Conservation (phyloP, 208 protist genomes). For the Leishmania guyanensis region DNA sequence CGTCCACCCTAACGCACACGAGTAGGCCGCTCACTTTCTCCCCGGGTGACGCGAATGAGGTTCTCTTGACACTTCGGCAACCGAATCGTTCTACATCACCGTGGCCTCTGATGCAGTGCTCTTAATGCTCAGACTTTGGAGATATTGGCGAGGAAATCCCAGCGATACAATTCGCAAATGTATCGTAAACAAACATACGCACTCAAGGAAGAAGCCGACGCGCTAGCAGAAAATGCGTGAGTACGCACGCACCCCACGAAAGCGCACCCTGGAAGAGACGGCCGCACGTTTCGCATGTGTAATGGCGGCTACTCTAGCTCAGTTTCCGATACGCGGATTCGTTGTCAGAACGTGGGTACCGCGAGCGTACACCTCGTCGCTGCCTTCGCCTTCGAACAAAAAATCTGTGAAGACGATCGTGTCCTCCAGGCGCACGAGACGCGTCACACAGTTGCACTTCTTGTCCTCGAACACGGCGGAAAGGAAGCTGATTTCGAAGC, state of each 20-base stretch:
- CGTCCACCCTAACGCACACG: background rate
- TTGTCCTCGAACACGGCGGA: constrained; percentile 66
- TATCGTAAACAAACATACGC: background rate
- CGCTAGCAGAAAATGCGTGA: background rate
- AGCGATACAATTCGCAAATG: background rate
- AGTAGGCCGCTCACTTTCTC: background rate
- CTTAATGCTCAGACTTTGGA: background rate
- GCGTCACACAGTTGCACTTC: constrained; percentile 74
- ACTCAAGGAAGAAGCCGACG: background rate
- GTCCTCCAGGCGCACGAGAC: constrained; percentile 43
- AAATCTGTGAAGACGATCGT: constrained; percentile 73
- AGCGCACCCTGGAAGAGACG: background rate
- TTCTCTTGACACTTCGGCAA: background rate
- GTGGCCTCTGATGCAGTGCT: background rate
- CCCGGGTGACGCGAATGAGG: background rate
- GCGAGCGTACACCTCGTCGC: constrained; percentile 65
- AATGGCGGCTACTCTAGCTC: background rate
- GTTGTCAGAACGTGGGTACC: constrained; percentile 66
- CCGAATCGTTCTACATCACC: background rate
- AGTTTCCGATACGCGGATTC: background rate
- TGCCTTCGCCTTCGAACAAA: constrained; percentile 67
- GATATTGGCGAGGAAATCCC: background rate
- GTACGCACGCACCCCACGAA: background rate
- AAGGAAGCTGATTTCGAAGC: constrained; percentile 87
- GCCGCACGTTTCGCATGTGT: too few species aligned